These are phyloP conservation scores for Claviceps spartinae DNA, from an alignment of 2,329 filamentous ascomycete genomes.

Conservation along the genomic window DNA sequence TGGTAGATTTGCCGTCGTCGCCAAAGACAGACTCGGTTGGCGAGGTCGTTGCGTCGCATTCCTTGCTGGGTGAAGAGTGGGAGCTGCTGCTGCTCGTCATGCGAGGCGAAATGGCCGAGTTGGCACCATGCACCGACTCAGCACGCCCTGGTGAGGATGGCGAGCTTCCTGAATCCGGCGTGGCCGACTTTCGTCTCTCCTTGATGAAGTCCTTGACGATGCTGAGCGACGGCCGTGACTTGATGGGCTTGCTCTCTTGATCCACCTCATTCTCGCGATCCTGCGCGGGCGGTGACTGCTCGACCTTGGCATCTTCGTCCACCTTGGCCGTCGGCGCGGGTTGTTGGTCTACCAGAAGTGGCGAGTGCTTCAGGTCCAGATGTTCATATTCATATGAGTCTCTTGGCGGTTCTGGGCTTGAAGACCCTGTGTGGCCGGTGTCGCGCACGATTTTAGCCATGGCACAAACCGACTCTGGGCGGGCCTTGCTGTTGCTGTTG, in stretches of 20 bases:
- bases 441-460: constrained; percentile 73
- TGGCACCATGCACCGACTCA: constrained; percentile 30
- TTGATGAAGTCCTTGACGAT: constrained; percentile 49
- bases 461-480: constrained; percentile 71
- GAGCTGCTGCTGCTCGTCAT: constrained; percentile 49
- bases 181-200: constrained; percentile 40
- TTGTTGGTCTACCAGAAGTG: constrained; percentile 44
- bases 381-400: constrained; percentile 31
- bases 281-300: constrained; percentile 21
- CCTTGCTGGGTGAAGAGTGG: constrained; percentile 37
- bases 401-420: constrained; percentile 25
- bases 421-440: constrained; percentile 27
- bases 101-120: constrained; percentile 35
- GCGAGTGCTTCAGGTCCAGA: constrained; percentile 44
- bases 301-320: constrained; percentile 14
- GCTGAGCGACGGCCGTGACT: constrained; percentile 40
- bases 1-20: constrained; percentile 29
- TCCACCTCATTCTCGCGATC: constrained; percentile 21
- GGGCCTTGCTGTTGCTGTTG: constrained; percentile 26
- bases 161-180: constrained; percentile 20
- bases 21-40: constrained; percentile 33
- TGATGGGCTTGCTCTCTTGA: constrained; percentile 22
- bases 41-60: constrained; percentile 22
- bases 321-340: constrained; percentile 12
- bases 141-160: constrained; percentile 34